Conservation (phyloP, 139 green algal species). For the Protoeuglena noctilucae region DNA sequence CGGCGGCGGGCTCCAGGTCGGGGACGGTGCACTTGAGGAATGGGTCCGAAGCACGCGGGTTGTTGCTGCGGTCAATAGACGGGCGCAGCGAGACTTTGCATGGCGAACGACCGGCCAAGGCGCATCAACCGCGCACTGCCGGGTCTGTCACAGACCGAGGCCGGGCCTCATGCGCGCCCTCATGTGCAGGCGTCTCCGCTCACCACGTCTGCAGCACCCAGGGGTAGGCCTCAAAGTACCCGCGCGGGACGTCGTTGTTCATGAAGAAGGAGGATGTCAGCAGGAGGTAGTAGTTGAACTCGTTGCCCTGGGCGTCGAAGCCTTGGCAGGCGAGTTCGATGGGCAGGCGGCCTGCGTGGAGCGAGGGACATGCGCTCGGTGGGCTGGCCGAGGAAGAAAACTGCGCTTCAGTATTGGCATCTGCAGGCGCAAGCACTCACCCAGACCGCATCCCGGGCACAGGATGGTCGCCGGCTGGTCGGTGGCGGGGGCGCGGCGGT, state of each 20-base stretch:
- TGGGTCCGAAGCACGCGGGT: not conserved
- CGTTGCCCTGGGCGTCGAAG: slow-evolving; percentile 69
- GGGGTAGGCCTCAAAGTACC: not conserved
- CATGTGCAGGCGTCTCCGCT: too few relatives aligned
- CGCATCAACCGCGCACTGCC: too few relatives aligned
- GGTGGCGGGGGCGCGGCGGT: not conserved
- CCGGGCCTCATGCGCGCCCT: too few relatives aligned
- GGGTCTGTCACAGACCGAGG: too few relatives aligned
- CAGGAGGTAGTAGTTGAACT: slow-evolving; percentile 96
- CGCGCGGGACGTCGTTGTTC: slow-evolving; percentile 39
- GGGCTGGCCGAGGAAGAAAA: too few relatives aligned
- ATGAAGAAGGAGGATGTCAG: slow-evolving; percentile 77
- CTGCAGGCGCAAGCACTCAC: slow-evolving; percentile 57
- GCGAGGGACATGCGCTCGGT: not conserved
- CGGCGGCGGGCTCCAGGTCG: slow-evolving; percentile 35
- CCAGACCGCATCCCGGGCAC: slow-evolving; percentile 76
- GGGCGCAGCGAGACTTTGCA: too few relatives aligned
- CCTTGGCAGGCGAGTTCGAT: slow-evolving; percentile 14
- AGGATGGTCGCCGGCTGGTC: slow-evolving; percentile 35
- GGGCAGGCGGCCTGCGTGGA: not conserved
- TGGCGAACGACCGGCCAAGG: too few relatives aligned
- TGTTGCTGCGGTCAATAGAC: too few relatives aligned
- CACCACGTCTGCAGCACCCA: slow-evolving; percentile 65
- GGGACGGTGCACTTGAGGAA: slow-evolving; percentile 29
- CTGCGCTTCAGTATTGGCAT: slow-evolving; percentile 15